These are phyloP conservation scores for Xylariaceae sp. DNA, from an alignment of 2,329 filamentous ascomycete genomes.

Conservation along the genomic window DNA sequence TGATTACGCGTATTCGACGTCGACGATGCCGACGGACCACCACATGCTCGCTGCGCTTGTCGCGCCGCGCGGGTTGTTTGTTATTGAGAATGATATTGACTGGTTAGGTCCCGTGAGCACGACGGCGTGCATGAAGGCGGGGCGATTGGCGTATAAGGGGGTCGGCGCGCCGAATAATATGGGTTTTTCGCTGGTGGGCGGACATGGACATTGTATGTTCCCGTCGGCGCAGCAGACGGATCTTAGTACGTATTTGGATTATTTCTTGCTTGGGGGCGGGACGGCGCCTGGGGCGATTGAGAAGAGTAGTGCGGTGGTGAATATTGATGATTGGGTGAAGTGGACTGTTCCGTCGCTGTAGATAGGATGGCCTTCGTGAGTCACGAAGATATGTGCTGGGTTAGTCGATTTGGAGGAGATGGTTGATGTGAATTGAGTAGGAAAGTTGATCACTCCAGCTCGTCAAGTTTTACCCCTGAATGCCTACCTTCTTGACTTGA, in stretches of 20 bases:
- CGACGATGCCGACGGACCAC: constrained; percentile 50
- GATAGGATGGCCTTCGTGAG: not conserved
- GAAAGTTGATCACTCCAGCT: too few species aligned
- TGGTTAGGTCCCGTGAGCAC: constrained; percentile 54
- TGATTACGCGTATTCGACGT: constrained; percentile 43
- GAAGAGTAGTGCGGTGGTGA: constrained; percentile 37
- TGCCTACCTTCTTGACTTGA: too few species aligned
- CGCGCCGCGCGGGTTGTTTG: constrained; percentile 50
- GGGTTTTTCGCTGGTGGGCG: constrained; percentile 52
- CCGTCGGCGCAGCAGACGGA: constrained; percentile 48
- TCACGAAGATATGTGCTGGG: not conserved
- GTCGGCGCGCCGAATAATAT: constrained; percentile 49
- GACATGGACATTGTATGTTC: constrained; percentile 52
- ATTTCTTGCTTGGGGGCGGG: constrained; percentile 42
- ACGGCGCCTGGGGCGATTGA: constrained; percentile 34
- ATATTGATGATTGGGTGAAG: constrained; percentile 37
- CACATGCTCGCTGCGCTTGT: constrained; percentile 53
- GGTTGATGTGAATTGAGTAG: too few species aligned
- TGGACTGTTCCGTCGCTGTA: constrained; percentile 37
- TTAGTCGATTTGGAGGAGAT: not conserved
- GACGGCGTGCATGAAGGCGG: constrained; percentile 54
- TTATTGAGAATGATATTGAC: constrained; percentile 55
- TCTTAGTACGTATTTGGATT: constrained; percentile 50
- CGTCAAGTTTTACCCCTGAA: too few species aligned
- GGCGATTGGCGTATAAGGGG: constrained; percentile 48